Percentiles rank a stretch among this genome's conserved stretches.
Conservation (phyloP, 352 stramenopile species). For the Pythium volutum region DNA sequence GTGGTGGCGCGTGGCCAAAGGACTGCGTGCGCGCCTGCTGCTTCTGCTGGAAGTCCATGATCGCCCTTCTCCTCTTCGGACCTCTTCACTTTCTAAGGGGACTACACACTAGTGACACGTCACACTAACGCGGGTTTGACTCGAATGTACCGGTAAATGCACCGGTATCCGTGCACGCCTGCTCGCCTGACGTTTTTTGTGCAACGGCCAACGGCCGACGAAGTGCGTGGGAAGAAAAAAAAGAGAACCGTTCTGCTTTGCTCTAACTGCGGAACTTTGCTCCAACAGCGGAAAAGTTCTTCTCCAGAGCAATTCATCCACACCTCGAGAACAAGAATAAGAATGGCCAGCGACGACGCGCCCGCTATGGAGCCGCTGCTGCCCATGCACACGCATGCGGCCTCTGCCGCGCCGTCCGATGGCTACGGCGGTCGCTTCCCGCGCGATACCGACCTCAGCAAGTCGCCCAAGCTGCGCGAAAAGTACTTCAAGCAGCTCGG, state of each 20-base stretch:
- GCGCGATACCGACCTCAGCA: slow-evolving; percentile 14
- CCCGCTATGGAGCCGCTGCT: slow-evolving; percentile 46
- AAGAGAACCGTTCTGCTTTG: slow-evolving; percentile 2
- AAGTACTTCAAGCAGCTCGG: slow-evolving; percentile 72
- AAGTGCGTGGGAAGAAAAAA: slow-evolving; percentile 8
- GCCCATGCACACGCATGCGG: slow-evolving; percentile 34
- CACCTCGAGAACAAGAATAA: neutral
- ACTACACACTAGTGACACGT: neutral
- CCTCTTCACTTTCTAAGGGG: neutral
- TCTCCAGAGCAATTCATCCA: neutral
- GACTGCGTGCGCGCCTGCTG: slow-evolving; percentile 5
- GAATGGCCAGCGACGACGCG: neutral
- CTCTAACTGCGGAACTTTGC: slow-evolving; percentile 9
- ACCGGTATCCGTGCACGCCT: neutral
- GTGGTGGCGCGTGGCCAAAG: slow-evolving; percentile 9
- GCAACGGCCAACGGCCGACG: slow-evolving; percentile 3
- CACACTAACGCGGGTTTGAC: neutral
- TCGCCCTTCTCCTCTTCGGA: neutral
- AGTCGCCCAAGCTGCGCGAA: slow-evolving; percentile 52
- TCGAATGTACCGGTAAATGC: neutral
- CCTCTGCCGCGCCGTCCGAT: slow-evolving; percentile 8
- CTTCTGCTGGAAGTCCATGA: neutral
- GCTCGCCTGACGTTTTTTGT: slow-evolving; percentile 3
- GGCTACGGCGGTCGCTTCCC: slow-evolving; percentile 20
- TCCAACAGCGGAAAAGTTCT: slow-evolving; percentile 18